Base-by-base conservation (phyloP, 73 alveolate genomes). In the Durusdinium trenchii region DNA sequence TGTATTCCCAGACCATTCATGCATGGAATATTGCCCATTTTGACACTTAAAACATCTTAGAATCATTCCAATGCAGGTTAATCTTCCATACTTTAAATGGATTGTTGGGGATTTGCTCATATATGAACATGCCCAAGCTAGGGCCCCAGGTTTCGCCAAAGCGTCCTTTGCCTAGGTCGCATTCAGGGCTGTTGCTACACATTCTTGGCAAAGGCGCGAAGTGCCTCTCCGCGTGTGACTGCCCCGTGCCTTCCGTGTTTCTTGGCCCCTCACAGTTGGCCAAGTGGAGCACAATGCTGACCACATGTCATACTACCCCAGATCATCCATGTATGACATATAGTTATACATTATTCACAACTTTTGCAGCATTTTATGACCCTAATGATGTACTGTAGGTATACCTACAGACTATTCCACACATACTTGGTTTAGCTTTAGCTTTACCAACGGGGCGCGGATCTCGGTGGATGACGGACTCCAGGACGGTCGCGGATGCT, bases 121-220 rank as follows among this genome's bases (percentile, higher is more conserved):
- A n/a, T n/a, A n/a, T n/a, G n/a, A n/a, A n/a, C n/a, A n/a, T n/a
- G n/a, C n/a, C n/a, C n/a, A n/a, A n/a, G n/a, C n/a, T n/a, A n/a
- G n/a, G n/a, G n/a, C n/a, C n/a, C n/a, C n/a, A n/a, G n/a, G n/a
- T n/a, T n/a, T n/a, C n/a, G n/a, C n/a, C n/a, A n/a, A n/a, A n/a
- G n/a, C n/a, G n/a, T n/a, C n/a, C n/a, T n/a, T n/a, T n/a, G n/a
- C n/a, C 38, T 76, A n/a, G 26, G 51, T 50, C 23, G 86, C 26
- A 76, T 76, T 52, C 86, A 76, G 43, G 86, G 57, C 51, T 76
- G 3, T 32, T 76, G 86, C 86, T 32, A 52, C 51, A 36, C 40
- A 35, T 76, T 35, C 51, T 38, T 76, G 86, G 86, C 86, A 9
- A 50, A 76, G 86, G 86, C 86, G 64, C 64, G 28, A 20, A 54